Evolutionary conservation across 495 filamentous ascomycete species (phyloP).

Genomic region (Tuber microsphaerosporum): DNA sequence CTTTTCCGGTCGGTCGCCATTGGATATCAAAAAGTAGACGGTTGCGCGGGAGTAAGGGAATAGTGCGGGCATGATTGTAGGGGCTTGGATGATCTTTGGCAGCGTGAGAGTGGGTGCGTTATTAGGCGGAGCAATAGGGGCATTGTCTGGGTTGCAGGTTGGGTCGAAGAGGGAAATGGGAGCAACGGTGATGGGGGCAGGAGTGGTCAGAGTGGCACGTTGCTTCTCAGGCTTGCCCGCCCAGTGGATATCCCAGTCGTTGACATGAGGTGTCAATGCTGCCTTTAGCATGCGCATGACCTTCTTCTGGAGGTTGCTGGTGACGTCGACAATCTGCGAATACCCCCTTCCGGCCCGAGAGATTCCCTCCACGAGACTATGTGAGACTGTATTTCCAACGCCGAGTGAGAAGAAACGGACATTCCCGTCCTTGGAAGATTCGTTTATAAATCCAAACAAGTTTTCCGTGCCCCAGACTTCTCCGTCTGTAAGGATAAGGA

Average conservation of each 20-base stretch:
- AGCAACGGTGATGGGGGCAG: conserved; percentile 33
- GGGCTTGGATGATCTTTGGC: conserved; percentile 56
- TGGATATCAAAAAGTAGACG: conserved; percentile 57
- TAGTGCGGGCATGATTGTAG: conserved; percentile 55
- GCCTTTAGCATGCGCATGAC: conserved; percentile 66
- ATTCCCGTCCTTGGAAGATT: conserved; percentile 42
- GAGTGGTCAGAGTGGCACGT: conserved; percentile 41
- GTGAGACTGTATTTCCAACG: conserved; percentile 56
- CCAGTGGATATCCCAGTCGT: conserved; percentile 31
- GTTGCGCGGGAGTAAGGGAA: conserved; percentile 58
- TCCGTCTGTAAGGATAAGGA: conserved; percentile 67
- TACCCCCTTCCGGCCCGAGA: conserved; percentile 62
- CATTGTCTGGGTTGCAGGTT: conserved; percentile 41
- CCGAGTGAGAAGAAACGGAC: conserved; percentile 62
- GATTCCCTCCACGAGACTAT: conserved; percentile 61
- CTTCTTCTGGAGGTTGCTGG: conserved; percentile 50
- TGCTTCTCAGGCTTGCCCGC: conserved; percentile 44
- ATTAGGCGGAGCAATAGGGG: conserved; percentile 43
- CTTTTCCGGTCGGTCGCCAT: conserved; percentile 46
- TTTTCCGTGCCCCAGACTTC: conserved; percentile 54
- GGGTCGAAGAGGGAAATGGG: conserved; percentile 50
- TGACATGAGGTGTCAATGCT: conserved; percentile 56
- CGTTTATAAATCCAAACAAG: conserved; percentile 52
- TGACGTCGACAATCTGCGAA: conserved; percentile 53
- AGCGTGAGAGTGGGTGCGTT: conserved; percentile 46